phyloP scores from a whole-genome alignment of 2,329 filamentous ascomycete genomes.

The Aschersonia sp. region DNA sequence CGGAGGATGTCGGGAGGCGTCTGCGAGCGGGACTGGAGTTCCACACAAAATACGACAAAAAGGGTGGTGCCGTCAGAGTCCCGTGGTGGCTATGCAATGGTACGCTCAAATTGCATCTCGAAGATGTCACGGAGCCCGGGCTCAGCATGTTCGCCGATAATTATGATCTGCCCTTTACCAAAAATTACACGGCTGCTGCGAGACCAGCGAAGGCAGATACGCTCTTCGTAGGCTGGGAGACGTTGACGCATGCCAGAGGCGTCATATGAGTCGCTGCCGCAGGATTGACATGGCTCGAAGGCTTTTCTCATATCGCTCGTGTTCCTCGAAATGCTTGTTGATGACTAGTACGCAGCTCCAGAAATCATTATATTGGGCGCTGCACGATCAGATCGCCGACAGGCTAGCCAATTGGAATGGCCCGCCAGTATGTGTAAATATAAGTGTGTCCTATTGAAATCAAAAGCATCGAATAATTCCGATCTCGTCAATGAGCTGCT shows the following conservation, averaged over 20 bases:
- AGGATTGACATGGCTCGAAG: not conserved
- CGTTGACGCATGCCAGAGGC: constrained; percentile 4
- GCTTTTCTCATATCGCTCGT: no score
- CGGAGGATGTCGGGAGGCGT: constrained; percentile 8
- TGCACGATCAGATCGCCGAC: no score
- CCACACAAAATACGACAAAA: constrained; percentile 8
- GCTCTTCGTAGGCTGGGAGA: constrained; percentile 6
- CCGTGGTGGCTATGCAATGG: constrained; percentile 10
- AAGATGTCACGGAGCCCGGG: constrained; percentile 2
- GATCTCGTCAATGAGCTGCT: no score
- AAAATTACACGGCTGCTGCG: not conserved
- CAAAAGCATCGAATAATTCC: no score
- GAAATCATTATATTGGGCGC: no score
- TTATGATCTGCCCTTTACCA: not conserved
- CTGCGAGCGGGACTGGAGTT: constrained; percentile 10
- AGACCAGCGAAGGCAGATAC: constrained; percentile 1
- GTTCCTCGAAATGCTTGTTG: no score
- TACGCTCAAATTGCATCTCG: constrained; percentile 5
- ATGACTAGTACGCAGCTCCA: no score
- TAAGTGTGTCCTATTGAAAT: no score
- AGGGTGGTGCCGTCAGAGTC: constrained; percentile 3
- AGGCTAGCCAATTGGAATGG: no score
- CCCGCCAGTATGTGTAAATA: no score
- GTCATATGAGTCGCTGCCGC: not conserved
- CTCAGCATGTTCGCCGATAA: not conserved